Base-by-base conservation (phyloP, 257 asterid species). In the Solanum bulbocastanum region DNA sequence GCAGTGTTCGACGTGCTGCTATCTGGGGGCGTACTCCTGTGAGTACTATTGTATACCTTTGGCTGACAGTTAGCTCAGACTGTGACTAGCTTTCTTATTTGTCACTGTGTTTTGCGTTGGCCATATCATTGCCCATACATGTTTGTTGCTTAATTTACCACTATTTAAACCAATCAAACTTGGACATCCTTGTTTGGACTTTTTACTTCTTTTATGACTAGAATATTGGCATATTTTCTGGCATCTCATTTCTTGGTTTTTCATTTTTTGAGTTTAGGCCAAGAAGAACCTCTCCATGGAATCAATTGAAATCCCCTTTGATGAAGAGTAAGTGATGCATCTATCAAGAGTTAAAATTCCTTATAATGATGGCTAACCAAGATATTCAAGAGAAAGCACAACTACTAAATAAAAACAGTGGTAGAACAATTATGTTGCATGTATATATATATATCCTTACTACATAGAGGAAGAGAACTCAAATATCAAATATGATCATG, bases 251-350 rank as follows among this genome's bases (percentile, higher is more conserved):
- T 71, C 79, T 66, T 85, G 39, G 42, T 85, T 87, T 32, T 44
- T 88, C 52, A 69, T 69, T 69, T 16, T 92, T 88, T 88, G 89
- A 60, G 37, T 90, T 83, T 91, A 96, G 99, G 99, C 90, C 91
- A 95, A 90, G 95, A 97, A 94, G 95, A 94, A 96, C 90, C 97
- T 92, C 42, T 94, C 98, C 20, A 93, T 90, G 96, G 99, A 97
- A 83, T 94, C 99, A 83, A 92, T 94, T 76, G 98, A 94, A 79
- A 88, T 91, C 89, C 90, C 93, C 52, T 42, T 39, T 83, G 98
- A 94, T 18, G 98, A 95, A 9, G 98, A 93, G 99, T 97, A 94
- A 96, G 99, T 95, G 88, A 90, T 88, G 83, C 74, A 78, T 89
- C 85, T 85, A 56, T 86, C 89, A 46, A 79, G 52, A n/a, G 84